phyloP scores from a whole-genome alignment of 2,329 filamentous ascomycete species.

The Drechslerella dactyloides region DNA sequence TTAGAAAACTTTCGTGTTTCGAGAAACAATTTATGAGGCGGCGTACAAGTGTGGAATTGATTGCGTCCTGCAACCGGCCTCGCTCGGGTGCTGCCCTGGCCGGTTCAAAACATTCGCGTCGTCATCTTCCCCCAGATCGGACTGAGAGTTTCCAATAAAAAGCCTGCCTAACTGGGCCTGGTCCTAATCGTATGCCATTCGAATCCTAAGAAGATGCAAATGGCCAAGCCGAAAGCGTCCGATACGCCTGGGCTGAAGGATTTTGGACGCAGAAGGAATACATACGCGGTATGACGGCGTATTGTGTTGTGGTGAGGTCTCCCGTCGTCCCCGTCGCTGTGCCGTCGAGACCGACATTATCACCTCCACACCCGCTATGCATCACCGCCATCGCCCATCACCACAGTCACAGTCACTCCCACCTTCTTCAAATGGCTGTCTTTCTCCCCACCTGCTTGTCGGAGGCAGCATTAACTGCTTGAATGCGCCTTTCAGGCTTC shows the following conservation, averaged over 20 bases:
- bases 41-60: neutral
- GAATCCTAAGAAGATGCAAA: neutral
- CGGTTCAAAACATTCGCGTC: neutral
- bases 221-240: neutral
- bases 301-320: neutral
- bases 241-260: neutral
- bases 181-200: neutral
- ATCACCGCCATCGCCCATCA: neutral
- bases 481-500: neutral
- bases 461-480: neutral
- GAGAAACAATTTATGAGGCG: neutral
- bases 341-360: neutral
- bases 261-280: neutral
- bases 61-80: neutral
- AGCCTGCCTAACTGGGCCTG: neutral
- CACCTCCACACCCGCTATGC: neutral
- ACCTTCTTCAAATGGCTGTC: neutral
- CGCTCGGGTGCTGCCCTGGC: neutral
- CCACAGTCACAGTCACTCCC: neutral
- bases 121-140: neutral
- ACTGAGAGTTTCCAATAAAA: conserved; percentile 4
- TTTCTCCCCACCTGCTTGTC: neutral
- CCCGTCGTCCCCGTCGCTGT: neutral
- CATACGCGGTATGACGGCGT: neutral
- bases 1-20: too few species aligned